Conservation (phyloP, 768 basidiomycete species). For the Mycena venus region DNA sequence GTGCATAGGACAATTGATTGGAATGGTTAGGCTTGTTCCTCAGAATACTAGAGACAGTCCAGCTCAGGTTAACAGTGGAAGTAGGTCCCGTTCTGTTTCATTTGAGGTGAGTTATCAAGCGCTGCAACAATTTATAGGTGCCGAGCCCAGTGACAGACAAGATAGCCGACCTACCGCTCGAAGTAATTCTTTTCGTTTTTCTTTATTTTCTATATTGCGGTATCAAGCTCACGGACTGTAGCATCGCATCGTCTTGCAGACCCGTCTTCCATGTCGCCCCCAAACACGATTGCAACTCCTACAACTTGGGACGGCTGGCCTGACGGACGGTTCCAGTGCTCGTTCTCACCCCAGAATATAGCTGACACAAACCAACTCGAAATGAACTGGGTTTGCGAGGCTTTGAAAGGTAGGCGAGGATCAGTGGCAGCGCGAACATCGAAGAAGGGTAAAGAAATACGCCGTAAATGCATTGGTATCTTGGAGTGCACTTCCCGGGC, state of each 20-base stretch:
- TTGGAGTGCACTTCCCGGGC: not conserved
- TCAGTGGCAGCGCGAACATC: not conserved
- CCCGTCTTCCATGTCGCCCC: not conserved
- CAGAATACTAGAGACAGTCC: not conserved
- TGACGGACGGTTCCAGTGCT: not conserved
- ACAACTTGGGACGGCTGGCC: conserved; percentile 15
- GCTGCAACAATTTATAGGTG: not conserved
- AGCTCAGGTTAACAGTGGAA: not conserved
- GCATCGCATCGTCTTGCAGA: not conserved
- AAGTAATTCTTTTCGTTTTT: not conserved
- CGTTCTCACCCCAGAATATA: not conserved
- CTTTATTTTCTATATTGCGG: not conserved
- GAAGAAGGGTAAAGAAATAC: conserved; percentile 9
- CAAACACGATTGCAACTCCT: not conserved
- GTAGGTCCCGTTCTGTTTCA: not conserved
- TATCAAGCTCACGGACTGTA: not conserved
- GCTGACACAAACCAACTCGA: not conserved
- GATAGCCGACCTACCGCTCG: not conserved
- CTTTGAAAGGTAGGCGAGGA: not conserved
- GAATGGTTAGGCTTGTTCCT: not conserved
- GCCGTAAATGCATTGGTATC: not conserved
- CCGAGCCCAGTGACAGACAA: not conserved
- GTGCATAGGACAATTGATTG: not conserved
- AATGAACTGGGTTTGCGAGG: not conserved
- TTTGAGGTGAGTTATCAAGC: not conserved